Evolutionary conservation across 768 basidiomycete species (phyloP).

Genomic region (Boletales sp.): DNA sequence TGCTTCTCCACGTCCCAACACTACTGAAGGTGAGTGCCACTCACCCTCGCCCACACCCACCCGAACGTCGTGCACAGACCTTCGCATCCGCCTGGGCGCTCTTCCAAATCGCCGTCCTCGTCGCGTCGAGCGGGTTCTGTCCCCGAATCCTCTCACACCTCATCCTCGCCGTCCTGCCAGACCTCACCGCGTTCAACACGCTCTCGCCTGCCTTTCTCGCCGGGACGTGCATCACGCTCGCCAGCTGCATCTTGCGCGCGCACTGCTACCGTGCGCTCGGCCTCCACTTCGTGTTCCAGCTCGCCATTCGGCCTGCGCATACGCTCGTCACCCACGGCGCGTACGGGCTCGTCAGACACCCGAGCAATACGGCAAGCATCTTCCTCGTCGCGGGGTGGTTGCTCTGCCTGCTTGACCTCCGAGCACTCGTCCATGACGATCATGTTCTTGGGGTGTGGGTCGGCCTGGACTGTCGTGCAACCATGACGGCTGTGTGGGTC

Average conservation of each 20-base stretch:
- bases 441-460: background rate
- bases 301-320: constrained; percentile 18
- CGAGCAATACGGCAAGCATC: constrained; percentile 18
- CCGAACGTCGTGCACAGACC: background rate
- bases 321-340: constrained; percentile 24
- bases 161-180: background rate
- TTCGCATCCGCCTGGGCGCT: background rate
- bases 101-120: constrained; percentile 4
- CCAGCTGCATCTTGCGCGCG: constrained; percentile 12
- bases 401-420: constrained; percentile 4
- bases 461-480: background rate
- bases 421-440: background rate
- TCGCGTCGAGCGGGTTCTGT: constrained; percentile 1
- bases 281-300: constrained; percentile 23
- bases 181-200: constrained; percentile 5
- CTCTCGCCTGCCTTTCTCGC: constrained; percentile 9
- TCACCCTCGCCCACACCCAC: background rate
- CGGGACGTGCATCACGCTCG: constrained; percentile 3
- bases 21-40: background rate
- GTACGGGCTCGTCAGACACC: constrained; percentile 30
- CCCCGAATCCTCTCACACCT: background rate
- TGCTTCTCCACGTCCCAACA: background rate
- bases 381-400: background rate
- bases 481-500: background rate
- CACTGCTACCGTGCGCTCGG: constrained; percentile 23